A percentile compares a stretch with the other conserved stretches of the same genome.
Conservation (phyloP, 2,329 filamentous ascomycete species). For the Sarocladium kiliense region DNA sequence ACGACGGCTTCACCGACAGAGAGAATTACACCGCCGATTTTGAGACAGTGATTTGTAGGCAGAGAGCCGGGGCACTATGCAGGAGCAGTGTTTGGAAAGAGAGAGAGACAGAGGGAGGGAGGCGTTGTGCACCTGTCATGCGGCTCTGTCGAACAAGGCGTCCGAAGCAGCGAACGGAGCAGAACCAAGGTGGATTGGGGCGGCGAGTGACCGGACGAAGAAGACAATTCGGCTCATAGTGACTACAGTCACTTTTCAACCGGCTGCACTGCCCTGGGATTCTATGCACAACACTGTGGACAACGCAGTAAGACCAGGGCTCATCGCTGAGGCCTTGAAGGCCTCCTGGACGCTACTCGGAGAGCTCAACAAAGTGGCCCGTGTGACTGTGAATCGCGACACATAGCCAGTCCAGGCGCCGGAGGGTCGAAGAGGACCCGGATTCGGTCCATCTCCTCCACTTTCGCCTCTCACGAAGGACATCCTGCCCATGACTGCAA, state of each 20-base stretch:
- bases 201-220: neutral
- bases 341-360: neutral
- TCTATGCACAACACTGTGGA: neutral
- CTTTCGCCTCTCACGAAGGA: neutral
- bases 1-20: neutral
- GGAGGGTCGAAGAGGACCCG: neutral
- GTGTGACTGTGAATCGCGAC: slow-evolving; percentile 5
- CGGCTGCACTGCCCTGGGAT: neutral
- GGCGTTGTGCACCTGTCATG: neutral
- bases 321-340: neutral
- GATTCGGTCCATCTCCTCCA: neutral
- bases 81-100: neutral
- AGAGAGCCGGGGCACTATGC: neutral
- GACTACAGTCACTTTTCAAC: neutral
- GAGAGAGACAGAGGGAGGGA: no score
- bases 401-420: neutral
- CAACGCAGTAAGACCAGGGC: neutral
- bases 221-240: neutral
- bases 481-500: neutral
- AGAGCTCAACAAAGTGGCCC: neutral
- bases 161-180: neutral
- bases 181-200: neutral
- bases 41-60: neutral
- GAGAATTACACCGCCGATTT: neutral
- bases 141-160: neutral